Conservation (phyloP, 768 basidiomycete genomes). For the Punctularia strigosozonata region DNA sequence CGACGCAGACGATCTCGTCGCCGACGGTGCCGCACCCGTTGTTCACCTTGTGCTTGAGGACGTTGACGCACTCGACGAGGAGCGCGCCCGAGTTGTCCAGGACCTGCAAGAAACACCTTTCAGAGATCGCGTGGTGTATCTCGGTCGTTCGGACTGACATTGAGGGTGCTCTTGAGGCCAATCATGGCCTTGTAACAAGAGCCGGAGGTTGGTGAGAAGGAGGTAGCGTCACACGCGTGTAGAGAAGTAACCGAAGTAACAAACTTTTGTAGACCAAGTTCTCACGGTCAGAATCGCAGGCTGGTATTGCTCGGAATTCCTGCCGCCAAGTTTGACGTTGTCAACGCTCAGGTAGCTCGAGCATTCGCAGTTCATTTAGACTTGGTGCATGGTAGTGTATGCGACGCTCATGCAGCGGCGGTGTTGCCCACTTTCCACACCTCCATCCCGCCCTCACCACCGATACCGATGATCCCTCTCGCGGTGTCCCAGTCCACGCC, state of each 20-base stretch:
- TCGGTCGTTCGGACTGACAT: constrained; percentile 34
- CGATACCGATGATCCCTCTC: constrained; percentile 41
- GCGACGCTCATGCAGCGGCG: too few relatives aligned
- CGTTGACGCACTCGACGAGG: constrained; percentile 91
- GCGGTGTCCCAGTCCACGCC: constrained; percentile 38
- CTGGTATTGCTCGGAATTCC: too few relatives aligned
- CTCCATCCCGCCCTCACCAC: constrained; percentile 54
- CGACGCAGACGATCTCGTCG: constrained; percentile 92
- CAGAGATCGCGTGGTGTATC: constrained; percentile 1
- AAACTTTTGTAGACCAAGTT: too few relatives aligned
- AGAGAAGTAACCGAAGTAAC: too few relatives aligned
- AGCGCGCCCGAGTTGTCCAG: constrained; percentile 98
- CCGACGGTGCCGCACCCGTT: constrained; percentile 90
- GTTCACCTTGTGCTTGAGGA: constrained; percentile 92
- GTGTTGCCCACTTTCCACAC: constrained; percentile 53
- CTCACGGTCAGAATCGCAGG: too few relatives aligned
- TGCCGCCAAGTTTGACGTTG: too few relatives aligned
- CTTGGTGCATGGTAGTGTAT: too few relatives aligned
- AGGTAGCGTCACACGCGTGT: too few relatives aligned
- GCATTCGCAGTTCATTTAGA: too few relatives aligned
- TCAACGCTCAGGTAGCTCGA: too few relatives aligned
- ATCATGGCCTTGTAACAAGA: constrained; percentile 48
- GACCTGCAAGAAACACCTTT: constrained; percentile 36
- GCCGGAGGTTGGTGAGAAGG: neutral
- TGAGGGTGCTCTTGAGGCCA: constrained; percentile 87